Evolutionary conservation across 345 rosid genomes (phyloP), one percentile per base, ranked within the genome.

Genomic region (Dipteronia sinensis): DNA sequence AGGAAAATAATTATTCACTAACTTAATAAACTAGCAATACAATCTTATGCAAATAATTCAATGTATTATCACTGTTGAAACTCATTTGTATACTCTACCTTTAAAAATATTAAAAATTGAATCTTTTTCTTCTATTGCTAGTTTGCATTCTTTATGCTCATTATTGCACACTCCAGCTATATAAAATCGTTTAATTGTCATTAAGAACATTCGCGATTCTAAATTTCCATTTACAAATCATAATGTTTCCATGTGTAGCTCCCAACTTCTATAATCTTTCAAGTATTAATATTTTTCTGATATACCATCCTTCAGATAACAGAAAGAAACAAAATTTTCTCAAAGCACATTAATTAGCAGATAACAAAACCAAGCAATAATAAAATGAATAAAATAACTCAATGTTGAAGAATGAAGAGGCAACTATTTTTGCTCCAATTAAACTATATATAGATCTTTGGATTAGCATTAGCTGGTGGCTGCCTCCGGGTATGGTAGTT

Each of bases 401-500:
- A 23, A 59, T 20, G 64, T 22, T 59, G 22, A 1, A 58, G 42
- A 55, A 1, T 59, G 22, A 1, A 58, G 42, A 55, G 3, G 25
- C 23, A 25, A 7, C 47, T 1, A 10, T 71, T 7, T 16, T 55
- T 55, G n/a, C 44, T 13, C 75, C n/a, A n/a, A 71, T 55, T 56
- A 31, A 56, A 56, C 75, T 11, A 56, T 23, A 9, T 1, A 74
- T 1, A 74, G 59, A 74, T 74, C 61, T 46, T 63, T 15, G 17
- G 34, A 64, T 44, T 38, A 38, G 42, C 6, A 38, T 38, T 38
- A 61, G 94, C 59, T 0, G 93, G 90, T 9, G 97, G 95, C 71
- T 9, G 97, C 94, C 71, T 95, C 92, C 6, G 98, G 97, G 83
- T 94, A 95, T 97, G 97, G 83, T 94, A 95, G 51, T 87, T 90